Conservation (phyloP, 345 rosid species). For the Euphorbia pulcherrima region DNA sequence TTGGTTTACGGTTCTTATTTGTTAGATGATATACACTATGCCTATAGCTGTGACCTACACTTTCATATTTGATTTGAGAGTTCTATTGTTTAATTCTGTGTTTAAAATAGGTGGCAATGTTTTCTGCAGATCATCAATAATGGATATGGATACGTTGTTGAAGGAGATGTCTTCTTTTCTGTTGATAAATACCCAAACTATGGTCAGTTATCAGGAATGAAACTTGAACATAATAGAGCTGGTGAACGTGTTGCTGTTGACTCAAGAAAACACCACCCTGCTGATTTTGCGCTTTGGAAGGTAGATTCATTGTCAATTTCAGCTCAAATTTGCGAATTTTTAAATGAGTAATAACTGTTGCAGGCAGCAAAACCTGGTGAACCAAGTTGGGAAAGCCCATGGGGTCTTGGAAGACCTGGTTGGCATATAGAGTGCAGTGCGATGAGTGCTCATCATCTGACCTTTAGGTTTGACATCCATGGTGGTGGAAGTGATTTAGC, state of each 20-base stretch:
- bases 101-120: neutral
- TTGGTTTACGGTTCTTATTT: neutral
- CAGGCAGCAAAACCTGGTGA: constrained; percentile 92
- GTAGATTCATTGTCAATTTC: constrained; percentile 26
- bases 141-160: constrained; percentile 63
- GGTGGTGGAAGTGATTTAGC: constrained; percentile 80
- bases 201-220: constrained; percentile 71
- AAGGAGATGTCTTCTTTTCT: constrained; percentile 76
- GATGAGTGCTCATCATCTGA: constrained; percentile 76
- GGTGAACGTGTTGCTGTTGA: constrained; percentile 88
- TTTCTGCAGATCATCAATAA: constrained; percentile 70
- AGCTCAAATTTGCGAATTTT: neutral
- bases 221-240: constrained; percentile 64
- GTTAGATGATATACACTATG: neutral
- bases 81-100: neutral
- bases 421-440: constrained; percentile 99
- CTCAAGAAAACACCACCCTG: constrained; percentile 74
- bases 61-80: neutral
- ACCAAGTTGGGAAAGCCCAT: constrained; percentile 81
- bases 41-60: neutral
- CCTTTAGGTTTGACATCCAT: constrained; percentile 70
- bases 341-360: constrained; percentile 13
- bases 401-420: constrained; percentile 96
- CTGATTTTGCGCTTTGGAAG: constrained; percentile 95
- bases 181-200: constrained; percentile 71